Base-by-base conservation (phyloP, 768 basidiomycete species). In the Boletus patriciae region DNA sequence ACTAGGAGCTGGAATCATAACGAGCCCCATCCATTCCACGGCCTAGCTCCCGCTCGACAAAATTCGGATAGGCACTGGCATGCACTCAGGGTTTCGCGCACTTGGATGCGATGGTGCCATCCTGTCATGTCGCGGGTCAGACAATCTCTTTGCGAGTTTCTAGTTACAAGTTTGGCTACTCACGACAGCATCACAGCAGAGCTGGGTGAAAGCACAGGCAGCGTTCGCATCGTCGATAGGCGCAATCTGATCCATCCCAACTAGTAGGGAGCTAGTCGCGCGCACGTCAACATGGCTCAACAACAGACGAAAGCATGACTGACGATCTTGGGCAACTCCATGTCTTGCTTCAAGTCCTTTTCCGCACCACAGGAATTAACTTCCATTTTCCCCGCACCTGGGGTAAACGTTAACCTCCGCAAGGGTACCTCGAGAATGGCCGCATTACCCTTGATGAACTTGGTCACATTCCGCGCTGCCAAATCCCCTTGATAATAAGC, bases 381-480 rank as follows among this genome's bases (percentile, higher is more conserved):
- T 13, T 19, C 23, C 11, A 16, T n/a, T 16, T 27, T 2, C 18
- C 19, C 38, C 21, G 6, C 34, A 3, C 15, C 57, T 34, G 23
- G 19, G 12, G 3, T 8, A 8, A 46, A 19, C 21, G 18, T 47
- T 18, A 38, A 42, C 37, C 23, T 0, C 11, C 15, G 19, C 1
- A 29, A 54, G 12, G 1, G 13, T 11, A 3, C 34, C 27, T 12
- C 10, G 46, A 10, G 15, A 15, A 18, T 23, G n/a, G 11, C 52
- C 10, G 12, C 18, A 6, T n/a, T 13, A 18, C 67, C 23, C 51
- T 64, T 50, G 13, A 85, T 74, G 16, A 85, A 77, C 46, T 63
- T 67, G 7, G 83, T 45, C 31, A 86, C 71, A 55, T 86, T 87
- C n/a, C 74, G 62, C 29, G 81, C 83, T 0, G 84, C 84, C 12